Evolutionary conservation across 2,329 filamentous ascomycete genomes (phyloP), one percentile per base, ranked within the genome.

Genomic region (Graphiopsis chlorocephala): DNA sequence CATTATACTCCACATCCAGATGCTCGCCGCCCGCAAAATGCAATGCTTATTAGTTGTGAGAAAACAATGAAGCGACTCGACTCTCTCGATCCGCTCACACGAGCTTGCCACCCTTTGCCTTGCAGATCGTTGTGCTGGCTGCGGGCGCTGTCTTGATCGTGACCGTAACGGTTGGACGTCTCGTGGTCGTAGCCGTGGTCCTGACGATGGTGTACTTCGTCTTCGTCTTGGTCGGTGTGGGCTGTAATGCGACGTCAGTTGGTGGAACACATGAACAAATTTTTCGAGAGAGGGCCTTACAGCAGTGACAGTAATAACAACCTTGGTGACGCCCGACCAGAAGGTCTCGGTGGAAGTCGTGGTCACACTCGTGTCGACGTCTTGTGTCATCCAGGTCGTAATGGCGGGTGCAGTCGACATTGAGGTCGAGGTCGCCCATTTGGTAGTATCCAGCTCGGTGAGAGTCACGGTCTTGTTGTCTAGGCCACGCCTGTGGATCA

Each of bases 391-490:
- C 23, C 57, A 33, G 2, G 63, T 31, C 1, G 67, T 47, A 4
- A 2, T 31, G 17, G 65, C 42, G 7, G 61, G 63, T 14, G 59
- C 61, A 14, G 57, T 68, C 3, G 53, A 28, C 35, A 50, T 47
- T 1, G 63, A 23, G 17, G 63, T 64, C 29, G 64, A 58, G 3
- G 73, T 75, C 3, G 57, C 28, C 60, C 70, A 78, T 42, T 74
- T 56, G 7, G 66, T 59, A 4, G 75, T 75, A 58, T 76, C 69
- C 14, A 71, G 70, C 14, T 69, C 75, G 5, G 75, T 78, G 45
- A 77, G 64, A 7, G 73, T 72, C 15, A 75, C 68, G 11, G 72
- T 73, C 48, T 73, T 70, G 33, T 68, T 66, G 55, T 78, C 76
- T 10, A 17, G 73, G 71, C 72, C 74, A 52, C 77, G 74, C 56